Percentiles rank a stretch among this genome's conserved stretches.
Conservation (phyloP, 2,329 filamentous ascomycete genomes). For the Camillea tinctor region DNA sequence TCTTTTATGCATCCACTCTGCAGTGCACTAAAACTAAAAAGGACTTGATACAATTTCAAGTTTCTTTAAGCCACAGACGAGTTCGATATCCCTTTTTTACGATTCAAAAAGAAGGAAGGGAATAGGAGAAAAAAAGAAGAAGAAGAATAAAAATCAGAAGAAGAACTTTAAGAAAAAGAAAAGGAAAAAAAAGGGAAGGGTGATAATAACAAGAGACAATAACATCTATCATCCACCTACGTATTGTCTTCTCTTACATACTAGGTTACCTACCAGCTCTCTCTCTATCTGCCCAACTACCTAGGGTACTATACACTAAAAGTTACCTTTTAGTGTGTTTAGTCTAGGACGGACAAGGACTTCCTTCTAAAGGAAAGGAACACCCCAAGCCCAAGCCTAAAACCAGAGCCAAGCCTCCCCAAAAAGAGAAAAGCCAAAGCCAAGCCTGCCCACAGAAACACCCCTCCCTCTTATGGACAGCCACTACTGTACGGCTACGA, state of each 20-base stretch:
- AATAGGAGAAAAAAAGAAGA: not conserved
- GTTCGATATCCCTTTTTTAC: not conserved
- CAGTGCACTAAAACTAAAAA: constrained; percentile 2
- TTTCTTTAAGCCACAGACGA: not conserved
- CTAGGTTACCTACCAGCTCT: too few relatives aligned
- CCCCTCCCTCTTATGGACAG: not conserved
- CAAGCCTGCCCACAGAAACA: not conserved
- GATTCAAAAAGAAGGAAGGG: not conserved
- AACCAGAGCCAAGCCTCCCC: too few relatives aligned
- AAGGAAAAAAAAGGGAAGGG: too few relatives aligned
- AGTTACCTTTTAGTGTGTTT: not conserved
- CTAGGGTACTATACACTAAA: not conserved
- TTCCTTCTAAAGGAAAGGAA: not conserved
- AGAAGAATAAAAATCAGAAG: too few relatives aligned
- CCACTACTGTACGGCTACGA: not conserved
- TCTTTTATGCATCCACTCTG: not conserved
- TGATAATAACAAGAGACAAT: too few relatives aligned
- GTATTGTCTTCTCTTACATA: too few relatives aligned
- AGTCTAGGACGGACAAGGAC: constrained; percentile 1
- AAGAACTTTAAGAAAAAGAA: too few relatives aligned
- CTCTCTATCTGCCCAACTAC: constrained; percentile 1
- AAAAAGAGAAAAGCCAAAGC: too few relatives aligned
- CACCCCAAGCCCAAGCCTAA: not conserved
- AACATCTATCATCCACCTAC: too few relatives aligned
- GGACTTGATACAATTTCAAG: constrained; percentile 9